Evolutionary conservation across 768 basidiomycete species (phyloP).

Genomic region (Boletales sp.): DNA sequence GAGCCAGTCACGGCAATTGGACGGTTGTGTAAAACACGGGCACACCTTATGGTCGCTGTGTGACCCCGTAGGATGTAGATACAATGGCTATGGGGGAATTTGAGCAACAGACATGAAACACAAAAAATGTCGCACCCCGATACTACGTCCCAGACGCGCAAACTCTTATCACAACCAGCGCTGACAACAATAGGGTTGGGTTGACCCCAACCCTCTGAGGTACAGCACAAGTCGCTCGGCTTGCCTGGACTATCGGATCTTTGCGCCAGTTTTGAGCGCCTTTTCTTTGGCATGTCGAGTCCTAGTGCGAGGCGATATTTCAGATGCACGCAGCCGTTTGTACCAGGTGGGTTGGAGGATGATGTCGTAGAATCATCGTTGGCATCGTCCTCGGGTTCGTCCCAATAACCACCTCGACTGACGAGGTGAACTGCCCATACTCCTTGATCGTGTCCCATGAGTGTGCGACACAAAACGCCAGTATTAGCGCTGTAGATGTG

Average conservation of each 20-base stretch:
- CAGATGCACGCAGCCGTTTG: constrained; percentile 24
- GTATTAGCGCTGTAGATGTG: constrained; percentile 80
- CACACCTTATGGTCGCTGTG: constrained; percentile 85
- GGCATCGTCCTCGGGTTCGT: constrained; percentile 12
- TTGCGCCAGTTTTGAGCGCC: constrained; percentile 19
- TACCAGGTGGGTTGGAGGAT: constrained; percentile 3
- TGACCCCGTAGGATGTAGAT: constrained; percentile 82
- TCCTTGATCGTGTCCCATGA: constrained; percentile 83
- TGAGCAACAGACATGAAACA: background rate
- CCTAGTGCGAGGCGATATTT: constrained; percentile 51
- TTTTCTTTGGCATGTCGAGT: constrained; percentile 29
- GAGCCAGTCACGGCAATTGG: constrained; percentile 91
- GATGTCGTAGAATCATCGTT: constrained; percentile 8
- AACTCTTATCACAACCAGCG: constrained; percentile 87
- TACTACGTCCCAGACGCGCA: constrained; percentile 90
- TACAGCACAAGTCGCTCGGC: constrained; percentile 53
- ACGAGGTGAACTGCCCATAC: constrained; percentile 91
- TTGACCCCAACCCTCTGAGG: constrained; percentile 89
- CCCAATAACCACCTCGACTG: constrained; percentile 54
- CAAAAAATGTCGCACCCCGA: constrained; percentile 57
- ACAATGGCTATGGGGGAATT: constrained; percentile 43
- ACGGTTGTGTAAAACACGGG: constrained; percentile 81
- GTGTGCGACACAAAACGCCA: constrained; percentile 70
- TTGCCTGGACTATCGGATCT: constrained; percentile 25
- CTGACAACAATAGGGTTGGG: constrained; percentile 79